These are phyloP conservation scores for Rhytidiadelphus loreus DNA, from an alignment of 225 moss, liverwort and hornwort genomes.

Conservation along the genomic window DNA sequence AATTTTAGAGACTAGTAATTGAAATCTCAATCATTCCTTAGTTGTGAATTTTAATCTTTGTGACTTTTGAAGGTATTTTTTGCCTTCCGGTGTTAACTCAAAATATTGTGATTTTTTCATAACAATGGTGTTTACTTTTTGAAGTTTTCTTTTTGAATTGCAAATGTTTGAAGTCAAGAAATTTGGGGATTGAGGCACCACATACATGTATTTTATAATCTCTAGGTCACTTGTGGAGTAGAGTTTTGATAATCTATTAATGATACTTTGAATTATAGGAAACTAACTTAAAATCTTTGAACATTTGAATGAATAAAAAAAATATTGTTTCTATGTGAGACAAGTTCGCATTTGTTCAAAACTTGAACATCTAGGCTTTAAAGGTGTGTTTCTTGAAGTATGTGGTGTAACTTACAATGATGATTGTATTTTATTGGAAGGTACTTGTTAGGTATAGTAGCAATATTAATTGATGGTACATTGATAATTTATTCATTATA, in stretches of 20 bases:
- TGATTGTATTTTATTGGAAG: background rate
- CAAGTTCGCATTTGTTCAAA: background rate
- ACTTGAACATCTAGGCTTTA: background rate
- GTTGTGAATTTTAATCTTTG: too few relatives aligned
- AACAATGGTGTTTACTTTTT: background rate
- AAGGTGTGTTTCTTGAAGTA: background rate
- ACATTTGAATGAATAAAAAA: too few relatives aligned
- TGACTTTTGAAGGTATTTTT: background rate
- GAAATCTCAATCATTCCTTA: background rate
- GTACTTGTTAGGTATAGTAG: too few relatives aligned
- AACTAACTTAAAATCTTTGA: too few relatives aligned
- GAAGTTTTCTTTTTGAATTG: background rate
- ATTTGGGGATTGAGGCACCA: background rate
- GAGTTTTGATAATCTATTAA: background rate
- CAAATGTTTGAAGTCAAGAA: too few relatives aligned
- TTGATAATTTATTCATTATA: background rate
- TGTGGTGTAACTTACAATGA: background rate
- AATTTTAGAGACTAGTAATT: background rate
- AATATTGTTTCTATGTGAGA: too few relatives aligned
- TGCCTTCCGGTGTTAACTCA: accelerated
- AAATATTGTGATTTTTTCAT: background rate
- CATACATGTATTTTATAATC: background rate
- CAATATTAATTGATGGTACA: background rate
- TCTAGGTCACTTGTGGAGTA: background rate
- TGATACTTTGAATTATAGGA: too few relatives aligned